Evolutionary conservation across 2,329 filamentous ascomycete species (phyloP), one percentile per base, ranked within the genome.

Genomic region (Metarhizium humberi): DNA sequence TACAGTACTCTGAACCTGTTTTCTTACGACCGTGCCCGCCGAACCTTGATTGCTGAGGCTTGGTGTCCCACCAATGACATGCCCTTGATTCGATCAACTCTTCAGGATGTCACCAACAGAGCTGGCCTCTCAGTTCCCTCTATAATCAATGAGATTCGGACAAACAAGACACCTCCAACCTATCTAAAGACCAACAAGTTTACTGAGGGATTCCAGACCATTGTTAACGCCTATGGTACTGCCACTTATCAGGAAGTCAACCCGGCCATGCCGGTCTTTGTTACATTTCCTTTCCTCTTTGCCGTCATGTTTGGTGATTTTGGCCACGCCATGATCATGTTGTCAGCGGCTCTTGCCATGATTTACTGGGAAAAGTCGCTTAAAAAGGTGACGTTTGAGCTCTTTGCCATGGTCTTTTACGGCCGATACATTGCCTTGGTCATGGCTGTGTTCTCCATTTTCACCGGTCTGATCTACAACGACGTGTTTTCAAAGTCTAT

Each of bases 271-370:
- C 92, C 92, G 42, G 94, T 95, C 52, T 91, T 97, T 62, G 86
- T 99, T 60, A 99, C 94, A 6, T 99, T 99, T 73, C 94, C 95
- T n/a, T 99, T 99, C 78, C 79, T 99, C 59, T 99, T 99, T 69
- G 94, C 94, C 51, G 94, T 99, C 82, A 99, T 99, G 94, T 99
- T 99, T 69, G 95, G 94, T 78, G 94, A 99, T 73, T 86, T 96
- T 57, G 95, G 94, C 52, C 94, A 99, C 67, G 94, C 92, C 61
- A 72, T 86, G 61, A 88, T 99, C 70, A 95, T 99, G 88, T 79
- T 92, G 47, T 69, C 83, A 55, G 88, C 90, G 56, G 89, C 94
- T 14, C 67, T 85, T 55, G 90, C 91, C 56, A 96, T 99, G 91
- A 97, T 99, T 63, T 90, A 96, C 75, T 97, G 86, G 80, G 94